Conservation (phyloP, 2,329 filamentous ascomycete species). For the Clonostachys rosea region DNA sequence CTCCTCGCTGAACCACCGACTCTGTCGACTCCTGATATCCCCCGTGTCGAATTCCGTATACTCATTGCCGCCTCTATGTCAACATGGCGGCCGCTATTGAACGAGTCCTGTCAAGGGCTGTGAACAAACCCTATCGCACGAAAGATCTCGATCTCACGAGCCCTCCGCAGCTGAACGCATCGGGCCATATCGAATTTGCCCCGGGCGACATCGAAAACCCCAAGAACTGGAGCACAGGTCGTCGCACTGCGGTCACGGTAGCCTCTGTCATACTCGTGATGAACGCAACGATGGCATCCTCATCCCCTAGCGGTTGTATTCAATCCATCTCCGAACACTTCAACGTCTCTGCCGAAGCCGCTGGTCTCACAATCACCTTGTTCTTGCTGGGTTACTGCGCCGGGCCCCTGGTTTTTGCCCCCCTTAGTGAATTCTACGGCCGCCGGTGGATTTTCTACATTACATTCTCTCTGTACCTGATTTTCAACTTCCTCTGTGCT, state of each 20-base stretch:
- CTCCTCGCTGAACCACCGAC: no score
- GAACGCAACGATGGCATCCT: conserved; percentile 48
- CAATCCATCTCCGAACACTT: conserved; percentile 25
- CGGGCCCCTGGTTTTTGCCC: conserved; percentile 54
- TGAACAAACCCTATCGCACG: conserved; percentile 1
- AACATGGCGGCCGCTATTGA: background rate
- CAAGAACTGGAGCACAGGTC: conserved; percentile 35
- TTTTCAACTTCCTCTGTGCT: conserved; percentile 48
- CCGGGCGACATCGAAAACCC: conserved; percentile 46
- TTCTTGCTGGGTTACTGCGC: conserved; percentile 53
- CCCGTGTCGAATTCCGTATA: no score
- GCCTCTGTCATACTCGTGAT: conserved; percentile 40
- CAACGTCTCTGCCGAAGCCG: conserved; percentile 37
- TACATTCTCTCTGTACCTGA: conserved; percentile 40
- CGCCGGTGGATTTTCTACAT: conserved; percentile 47
- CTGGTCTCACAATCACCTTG: conserved; percentile 44
- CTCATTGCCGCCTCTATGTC: background rate
- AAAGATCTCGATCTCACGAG: background rate
- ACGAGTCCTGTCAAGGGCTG: background rate
- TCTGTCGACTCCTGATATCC: no score
- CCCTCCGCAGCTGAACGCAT: conserved; percentile 1
- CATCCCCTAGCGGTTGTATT: conserved; percentile 23
- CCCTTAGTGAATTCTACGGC: conserved; percentile 52
- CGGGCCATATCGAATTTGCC: conserved; percentile 28
- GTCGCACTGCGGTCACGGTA: conserved; percentile 35